Evolutionary conservation across 2,329 filamentous ascomycete species (phyloP).

Genomic region (Fusarium camptoceras): DNA sequence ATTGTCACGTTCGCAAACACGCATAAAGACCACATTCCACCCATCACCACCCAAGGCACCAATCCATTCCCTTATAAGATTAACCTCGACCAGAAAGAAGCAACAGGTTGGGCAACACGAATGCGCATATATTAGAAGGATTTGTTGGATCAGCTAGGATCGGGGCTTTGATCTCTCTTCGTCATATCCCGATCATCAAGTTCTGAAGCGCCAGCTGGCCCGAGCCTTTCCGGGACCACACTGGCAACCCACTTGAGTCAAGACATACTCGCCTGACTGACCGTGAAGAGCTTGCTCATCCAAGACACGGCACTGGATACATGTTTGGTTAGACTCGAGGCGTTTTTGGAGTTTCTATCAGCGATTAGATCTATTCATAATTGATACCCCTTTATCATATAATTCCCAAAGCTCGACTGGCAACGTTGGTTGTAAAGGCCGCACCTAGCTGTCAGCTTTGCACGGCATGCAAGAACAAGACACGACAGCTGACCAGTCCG

Average conservation of each 20-base stretch:
- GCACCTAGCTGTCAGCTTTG: neutral
- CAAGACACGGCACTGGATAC: neutral
- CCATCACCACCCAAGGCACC: constrained; percentile 91
- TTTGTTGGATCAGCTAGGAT: neutral
- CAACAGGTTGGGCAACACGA: constrained; percentile 77
- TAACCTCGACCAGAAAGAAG: constrained; percentile 83
- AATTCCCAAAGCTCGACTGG: neutral
- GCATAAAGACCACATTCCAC: constrained; percentile 96
- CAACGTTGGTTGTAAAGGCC: neutral
- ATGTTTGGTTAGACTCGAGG: constrained; percentile 21
- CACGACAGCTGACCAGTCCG: neutral
- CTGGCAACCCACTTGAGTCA: neutral
- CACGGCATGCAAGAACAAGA: neutral
- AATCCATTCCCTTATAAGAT: constrained; percentile 98
- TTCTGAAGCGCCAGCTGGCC: neutral
- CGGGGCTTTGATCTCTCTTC: neutral
- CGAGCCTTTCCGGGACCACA: no score
- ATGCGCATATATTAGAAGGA: constrained; percentile 76
- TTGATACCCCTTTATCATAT: constrained; percentile 42
- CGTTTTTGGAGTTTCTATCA: constrained; percentile 34
- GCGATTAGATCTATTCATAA: constrained; percentile 22
- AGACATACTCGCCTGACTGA: neutral
- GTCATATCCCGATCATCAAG: neutral
- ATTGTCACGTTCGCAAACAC: constrained; percentile 88
- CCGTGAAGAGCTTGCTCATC: neutral